These are phyloP conservation scores for Scutellaria galericulata DNA, from an alignment of 257 asterid species.

Conservation along the genomic window DNA sequence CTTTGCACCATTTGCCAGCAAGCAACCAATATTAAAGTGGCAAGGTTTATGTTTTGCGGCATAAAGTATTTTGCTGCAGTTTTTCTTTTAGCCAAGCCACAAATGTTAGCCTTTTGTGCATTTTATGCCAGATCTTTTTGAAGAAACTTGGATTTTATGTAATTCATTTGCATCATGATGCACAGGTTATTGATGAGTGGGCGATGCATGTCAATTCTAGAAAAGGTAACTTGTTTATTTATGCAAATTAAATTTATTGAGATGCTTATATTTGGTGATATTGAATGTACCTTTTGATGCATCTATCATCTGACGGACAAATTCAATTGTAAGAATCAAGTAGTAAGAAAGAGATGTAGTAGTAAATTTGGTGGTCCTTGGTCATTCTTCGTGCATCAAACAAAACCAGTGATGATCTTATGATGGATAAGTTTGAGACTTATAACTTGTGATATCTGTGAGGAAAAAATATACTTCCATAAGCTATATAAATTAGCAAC, in stretches of 20 bases:
- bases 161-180: conserved; percentile 31
- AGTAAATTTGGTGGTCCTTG: background rate
- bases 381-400: conserved; percentile 12
- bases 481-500: background rate
- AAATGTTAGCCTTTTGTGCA: conserved; percentile 20
- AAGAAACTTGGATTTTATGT: conserved; percentile 19
- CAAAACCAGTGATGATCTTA: background rate
- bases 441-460: too few species aligned
- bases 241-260: conserved; percentile 14
- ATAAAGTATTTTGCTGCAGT: conserved; percentile 28
- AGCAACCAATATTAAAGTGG: conserved; percentile 60
- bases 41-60: conserved; percentile 33
- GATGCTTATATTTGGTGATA: conserved; percentile 29
- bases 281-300: background rate
- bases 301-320: background rate
- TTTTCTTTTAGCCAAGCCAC: conserved; percentile 40
- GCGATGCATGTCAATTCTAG: conserved; percentile 66
- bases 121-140: conserved; percentile 1
- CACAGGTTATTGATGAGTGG: conserved; percentile 94
- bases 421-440: conserved; percentile 2
- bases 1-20: conserved; percentile 61
- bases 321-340: background rate
- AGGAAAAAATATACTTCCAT: background rate
- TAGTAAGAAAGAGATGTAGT: background rate
- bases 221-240: conserved; percentile 55